phyloP scores from a whole-genome alignment of 106 monocot species.

The Dendrobium huoshanense region DNA sequence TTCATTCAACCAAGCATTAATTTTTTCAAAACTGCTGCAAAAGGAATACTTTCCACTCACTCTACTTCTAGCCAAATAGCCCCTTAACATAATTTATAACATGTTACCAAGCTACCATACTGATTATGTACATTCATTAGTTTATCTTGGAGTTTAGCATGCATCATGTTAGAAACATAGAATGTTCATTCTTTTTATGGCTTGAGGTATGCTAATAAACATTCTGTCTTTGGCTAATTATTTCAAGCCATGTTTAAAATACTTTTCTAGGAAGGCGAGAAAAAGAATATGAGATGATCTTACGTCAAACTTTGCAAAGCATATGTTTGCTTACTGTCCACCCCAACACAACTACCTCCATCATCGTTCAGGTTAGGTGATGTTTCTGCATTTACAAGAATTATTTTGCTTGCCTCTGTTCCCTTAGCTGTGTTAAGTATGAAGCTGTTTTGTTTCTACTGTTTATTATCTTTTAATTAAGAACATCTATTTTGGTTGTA shows the following conservation, averaged over 20 bases:
- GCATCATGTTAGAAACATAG: neutral
- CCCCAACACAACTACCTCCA: conserved; percentile 89
- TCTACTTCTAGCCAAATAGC: too few relatives aligned
- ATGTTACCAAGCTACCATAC: neutral
- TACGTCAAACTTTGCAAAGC: conserved; percentile 84
- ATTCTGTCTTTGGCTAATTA: neutral
- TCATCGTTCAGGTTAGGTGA: conserved; percentile 73
- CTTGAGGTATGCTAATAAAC: neutral
- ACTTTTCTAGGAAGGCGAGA: conserved; percentile 65
- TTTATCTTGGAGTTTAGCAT: neutral
- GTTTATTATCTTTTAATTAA: neutral
- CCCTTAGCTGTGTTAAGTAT: neutral
- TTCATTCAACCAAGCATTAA: too few relatives aligned
- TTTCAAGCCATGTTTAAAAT: neutral
- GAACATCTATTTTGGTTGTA: neutral
- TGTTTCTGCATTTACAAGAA: neutral
- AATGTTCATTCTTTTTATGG: neutral
- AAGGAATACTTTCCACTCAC: too few relatives aligned
- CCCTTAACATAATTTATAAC: neutral
- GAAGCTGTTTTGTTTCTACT: neutral
- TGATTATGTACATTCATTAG: neutral
- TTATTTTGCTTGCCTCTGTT: neutral
- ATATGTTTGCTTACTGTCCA: conserved; percentile 64
- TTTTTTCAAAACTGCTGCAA: too few relatives aligned
- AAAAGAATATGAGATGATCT: conserved; percentile 83